Base-by-base conservation (phyloP, 345 rosid species). In the thale cress (Arabidopsis thaliana) region DNA sequence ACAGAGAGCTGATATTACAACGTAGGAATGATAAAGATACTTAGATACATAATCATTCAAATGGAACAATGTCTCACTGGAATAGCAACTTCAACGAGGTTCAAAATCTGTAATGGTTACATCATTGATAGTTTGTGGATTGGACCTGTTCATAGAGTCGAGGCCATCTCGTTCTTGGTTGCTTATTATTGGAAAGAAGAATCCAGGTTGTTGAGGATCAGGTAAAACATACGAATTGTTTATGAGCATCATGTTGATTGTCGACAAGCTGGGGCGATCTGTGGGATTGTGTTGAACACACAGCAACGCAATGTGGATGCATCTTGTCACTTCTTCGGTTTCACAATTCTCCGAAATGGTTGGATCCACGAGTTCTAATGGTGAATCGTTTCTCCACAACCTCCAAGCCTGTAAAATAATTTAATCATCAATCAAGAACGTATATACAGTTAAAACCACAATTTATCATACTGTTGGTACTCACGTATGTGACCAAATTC, bases 291-390 rank as follows among this genome's bases (percentile, higher is more conserved):
- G 67, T 67, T 75, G 78, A 58, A 75, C 34, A 46, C 78, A 75
- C 36, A 75, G 37, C 16, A 73, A 57, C 0, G 64, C 77, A 1
- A 73, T 73, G 8, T 73, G 77, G 33, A 74, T 74, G 58, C 73
- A 75, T 58, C 73, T 75, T 3, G 24, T 75, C 20, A 75, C 53
- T 58, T 75, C 73, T 22, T 50, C 13, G 28, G 6, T 7, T 22
- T 23, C 28, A 50, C 28, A 22, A n/a, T 45, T 46, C 44, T 58
- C 46, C 36, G 41, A 48, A 16, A 67, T 74, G 37, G 60, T 23
- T 0, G 67, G 73, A 66, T 74, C 78, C 51, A 65, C 52, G 8
- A 75, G 52, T 12, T 65, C 78, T 28, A 75, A 22, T 46, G 60
- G 67, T 4, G 59, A 20, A 12, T 33, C 52, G 0, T 67, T 50